phyloP scores from a whole-genome alignment of 2,329 filamentous ascomycete genomes.

The Periconia sp. region DNA sequence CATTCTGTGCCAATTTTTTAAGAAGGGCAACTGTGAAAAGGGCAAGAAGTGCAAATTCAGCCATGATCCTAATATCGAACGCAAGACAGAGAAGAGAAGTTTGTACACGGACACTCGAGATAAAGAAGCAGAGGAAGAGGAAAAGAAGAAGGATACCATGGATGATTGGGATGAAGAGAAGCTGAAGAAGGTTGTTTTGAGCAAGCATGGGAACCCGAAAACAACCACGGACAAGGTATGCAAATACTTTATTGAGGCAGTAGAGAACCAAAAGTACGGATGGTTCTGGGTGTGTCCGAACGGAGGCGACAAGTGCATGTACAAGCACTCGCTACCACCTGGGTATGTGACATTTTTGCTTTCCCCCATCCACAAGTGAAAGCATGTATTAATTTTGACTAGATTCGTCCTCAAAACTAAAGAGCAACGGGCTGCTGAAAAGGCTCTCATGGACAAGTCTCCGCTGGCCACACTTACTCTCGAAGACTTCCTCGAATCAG shows the following conservation, averaged over 20 bases:
- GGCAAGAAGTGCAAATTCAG: slow-evolving; percentile 93
- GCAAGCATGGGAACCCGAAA: slow-evolving; percentile 95
- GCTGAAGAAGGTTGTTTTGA: slow-evolving; percentile 83
- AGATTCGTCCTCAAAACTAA: slow-evolving; percentile 98
- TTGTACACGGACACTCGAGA: slow-evolving; percentile 83
- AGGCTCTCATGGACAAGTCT: slow-evolving; percentile 93
- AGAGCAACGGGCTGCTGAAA: slow-evolving; percentile 93
- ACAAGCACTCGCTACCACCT: slow-evolving; percentile 90
- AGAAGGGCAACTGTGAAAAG: slow-evolving; percentile 97
- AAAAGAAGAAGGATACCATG: slow-evolving; percentile 89
- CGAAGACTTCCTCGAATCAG: slow-evolving; percentile 95
- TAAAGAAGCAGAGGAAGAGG: slow-evolving; percentile 69
- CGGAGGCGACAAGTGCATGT: slow-evolving; percentile 97
- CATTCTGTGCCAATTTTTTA: slow-evolving; percentile 93
- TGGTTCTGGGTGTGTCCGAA: slow-evolving; percentile 99
- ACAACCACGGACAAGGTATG: slow-evolving; percentile 98
- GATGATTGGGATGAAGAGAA: slow-evolving; percentile 98
- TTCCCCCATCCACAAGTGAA: background rate
- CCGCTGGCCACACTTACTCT: slow-evolving; percentile 91
- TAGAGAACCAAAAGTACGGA: slow-evolving; percentile 97
- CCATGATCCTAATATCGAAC: slow-evolving; percentile 84
- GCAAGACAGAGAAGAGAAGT: slow-evolving; percentile 90
- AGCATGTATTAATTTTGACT: slow-evolving; percentile 14
- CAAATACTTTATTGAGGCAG: slow-evolving; percentile 96
- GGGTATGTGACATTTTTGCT: slow-evolving; percentile 65